Conservation (phyloP, 805 yeast genomes). For the Wickerhamiella sergipiensis region DNA sequence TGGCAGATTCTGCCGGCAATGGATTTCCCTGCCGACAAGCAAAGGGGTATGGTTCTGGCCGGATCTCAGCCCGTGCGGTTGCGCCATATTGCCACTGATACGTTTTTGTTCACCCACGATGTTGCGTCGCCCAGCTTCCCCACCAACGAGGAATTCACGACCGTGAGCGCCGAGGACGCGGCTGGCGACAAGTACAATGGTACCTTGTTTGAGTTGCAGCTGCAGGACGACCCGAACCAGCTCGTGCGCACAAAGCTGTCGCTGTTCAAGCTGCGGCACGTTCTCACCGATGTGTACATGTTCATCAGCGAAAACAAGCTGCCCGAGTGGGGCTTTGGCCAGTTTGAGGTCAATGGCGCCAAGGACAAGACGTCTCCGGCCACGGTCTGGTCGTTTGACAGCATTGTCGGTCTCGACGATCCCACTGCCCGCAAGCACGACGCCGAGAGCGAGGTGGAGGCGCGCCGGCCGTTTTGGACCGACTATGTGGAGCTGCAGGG, state of each 20-base stretch:
- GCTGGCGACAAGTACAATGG: constrained; percentile 75
- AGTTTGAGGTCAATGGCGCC: constrained; percentile 87
- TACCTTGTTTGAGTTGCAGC: constrained; percentile 52
- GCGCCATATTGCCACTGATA: constrained; percentile 54
- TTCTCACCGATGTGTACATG: constrained; percentile 64
- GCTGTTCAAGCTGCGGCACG: constrained; percentile 61
- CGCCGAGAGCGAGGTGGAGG: constrained; percentile 4
- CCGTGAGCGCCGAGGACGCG: constrained; percentile 58
- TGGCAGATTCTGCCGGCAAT: constrained; percentile 34
- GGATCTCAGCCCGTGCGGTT: constrained; percentile 60
- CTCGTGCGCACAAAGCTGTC: constrained; percentile 55
- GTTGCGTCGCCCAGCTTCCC: constrained; percentile 62
- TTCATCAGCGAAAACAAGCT: constrained; percentile 68
- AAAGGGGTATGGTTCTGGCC: constrained; percentile 25
- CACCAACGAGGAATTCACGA: constrained; percentile 66
- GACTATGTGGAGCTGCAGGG: constrained; percentile 86
- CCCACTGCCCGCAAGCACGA: constrained; percentile 34
- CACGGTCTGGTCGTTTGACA: constrained; percentile 66
- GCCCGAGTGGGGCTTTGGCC: constrained; percentile 92
- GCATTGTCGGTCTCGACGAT: constrained; percentile 52
- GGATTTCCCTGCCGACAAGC: constrained; percentile 12
- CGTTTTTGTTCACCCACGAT: constrained; percentile 72
- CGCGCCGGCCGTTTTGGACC: constrained; percentile 45
- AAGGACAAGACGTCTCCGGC: constrained; percentile 57
- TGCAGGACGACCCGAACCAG: constrained; percentile 23